Percentiles rank a stretch among this genome's conserved stretches.
These are phyloP conservation scores for Peniophora sp. DNA, from an alignment of 1,284 basidiomycete species.

Conservation along the genomic window DNA sequence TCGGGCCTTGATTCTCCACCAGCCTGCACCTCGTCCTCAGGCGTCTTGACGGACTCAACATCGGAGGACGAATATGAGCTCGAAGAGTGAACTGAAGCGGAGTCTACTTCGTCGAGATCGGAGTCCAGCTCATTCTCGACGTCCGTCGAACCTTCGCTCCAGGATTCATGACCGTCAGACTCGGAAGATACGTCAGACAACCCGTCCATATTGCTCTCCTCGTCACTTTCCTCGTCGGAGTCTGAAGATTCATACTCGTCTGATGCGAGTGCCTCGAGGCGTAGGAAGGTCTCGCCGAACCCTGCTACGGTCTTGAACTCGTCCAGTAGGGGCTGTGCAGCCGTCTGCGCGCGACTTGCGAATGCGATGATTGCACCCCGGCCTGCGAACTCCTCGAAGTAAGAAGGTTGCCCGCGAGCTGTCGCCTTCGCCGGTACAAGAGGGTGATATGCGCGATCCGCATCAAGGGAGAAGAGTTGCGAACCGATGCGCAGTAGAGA, in stretches of 20 bases:
- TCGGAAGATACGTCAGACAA: conserved; percentile 9
- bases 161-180: conserved; percentile 16
- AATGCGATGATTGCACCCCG: conserved; percentile 5
- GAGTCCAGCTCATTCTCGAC: neutral
- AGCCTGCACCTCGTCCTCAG: neutral
- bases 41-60: neutral
- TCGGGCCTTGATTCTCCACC: neutral
- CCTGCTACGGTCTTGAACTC: neutral
- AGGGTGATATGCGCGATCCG: conserved; percentile 8
- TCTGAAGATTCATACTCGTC: neutral
- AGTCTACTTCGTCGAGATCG: conserved; percentile 14
- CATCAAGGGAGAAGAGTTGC: conserved; percentile 14
- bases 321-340: neutral
- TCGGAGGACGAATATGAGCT: neutral
- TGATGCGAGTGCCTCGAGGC: neutral
- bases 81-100: conserved; percentile 8
- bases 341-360: neutral
- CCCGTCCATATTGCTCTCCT: conserved; percentile 1
- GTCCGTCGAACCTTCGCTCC: conserved; percentile 15
- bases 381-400: conserved; percentile 11
- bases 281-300: neutral
- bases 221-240: neutral
- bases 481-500: conserved; percentile 16
- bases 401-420: conserved; percentile 2
- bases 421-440: neutral